phyloP scores from a whole-genome alignment of 139 green algal genomes.

The Chlamydomonas sp. region DNA sequence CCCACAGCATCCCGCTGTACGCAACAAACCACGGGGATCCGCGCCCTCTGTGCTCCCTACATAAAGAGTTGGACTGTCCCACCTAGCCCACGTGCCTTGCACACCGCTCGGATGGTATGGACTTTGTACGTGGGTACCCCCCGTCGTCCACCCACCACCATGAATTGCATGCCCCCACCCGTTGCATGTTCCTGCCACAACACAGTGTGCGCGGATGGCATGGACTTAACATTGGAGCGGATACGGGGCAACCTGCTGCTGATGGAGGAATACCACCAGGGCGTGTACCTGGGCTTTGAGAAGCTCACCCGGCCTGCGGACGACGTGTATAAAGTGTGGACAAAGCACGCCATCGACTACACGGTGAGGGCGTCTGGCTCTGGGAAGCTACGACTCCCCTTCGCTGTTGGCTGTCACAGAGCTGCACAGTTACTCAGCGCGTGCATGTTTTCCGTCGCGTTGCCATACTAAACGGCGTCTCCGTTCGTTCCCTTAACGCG shows the following conservation, averaged over 20 bases:
- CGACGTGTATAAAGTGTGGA: slow-evolving; percentile 8
- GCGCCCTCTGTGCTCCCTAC: no score
- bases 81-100: no score
- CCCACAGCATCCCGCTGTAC: no score
- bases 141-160: no score
- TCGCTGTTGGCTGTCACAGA: neutral
- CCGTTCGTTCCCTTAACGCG: neutral
- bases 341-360: neutral
- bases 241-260: neutral
- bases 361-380: neutral
- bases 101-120: no score
- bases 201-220: neutral
- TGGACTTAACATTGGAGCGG: neutral
- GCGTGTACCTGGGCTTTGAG: slow-evolving; percentile 13
- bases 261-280: slow-evolving; percentile 24
- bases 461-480: neutral
- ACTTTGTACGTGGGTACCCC: no score
- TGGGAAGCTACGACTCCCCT: neutral
- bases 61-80: no score
- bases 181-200: neutral
- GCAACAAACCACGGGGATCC: no score
- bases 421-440: neutral
- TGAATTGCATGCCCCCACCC: no score
- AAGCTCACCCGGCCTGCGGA: neutral
- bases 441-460: neutral